phyloP scores from a whole-genome alignment of 805 yeast species.

The Lachancea lanzarotensis region DNA sequence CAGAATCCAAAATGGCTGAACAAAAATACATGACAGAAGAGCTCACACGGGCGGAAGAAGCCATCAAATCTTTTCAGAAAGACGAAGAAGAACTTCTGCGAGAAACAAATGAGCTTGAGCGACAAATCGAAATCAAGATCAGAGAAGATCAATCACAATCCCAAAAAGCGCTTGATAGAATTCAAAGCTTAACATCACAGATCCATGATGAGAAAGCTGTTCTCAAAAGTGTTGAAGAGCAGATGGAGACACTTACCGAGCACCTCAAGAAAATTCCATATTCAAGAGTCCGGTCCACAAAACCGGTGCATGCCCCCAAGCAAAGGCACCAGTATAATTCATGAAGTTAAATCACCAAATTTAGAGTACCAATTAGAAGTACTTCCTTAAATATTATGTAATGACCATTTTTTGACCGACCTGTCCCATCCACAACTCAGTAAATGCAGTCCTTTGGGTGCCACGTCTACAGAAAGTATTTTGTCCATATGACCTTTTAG shows the following conservation, averaged over 20 bases:
- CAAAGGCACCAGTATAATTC: constrained; percentile 4
- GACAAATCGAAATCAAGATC: constrained; percentile 12
- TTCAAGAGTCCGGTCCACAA: constrained; percentile 21
- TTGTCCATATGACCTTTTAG: constrained; percentile 59
- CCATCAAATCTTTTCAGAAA: constrained; percentile 40
- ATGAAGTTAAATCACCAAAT: background rate
- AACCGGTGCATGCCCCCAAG: constrained; percentile 9
- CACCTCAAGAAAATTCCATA: constrained; percentile 22
- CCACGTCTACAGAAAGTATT: constrained; percentile 62
- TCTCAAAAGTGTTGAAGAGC: constrained; percentile 12
- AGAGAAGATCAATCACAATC: constrained; percentile 6
- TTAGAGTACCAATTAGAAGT: background rate
- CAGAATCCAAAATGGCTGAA: constrained; percentile 49
- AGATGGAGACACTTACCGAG: constrained; percentile 14
- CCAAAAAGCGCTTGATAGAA: constrained; percentile 9
- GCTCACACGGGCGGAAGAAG: constrained; percentile 44
- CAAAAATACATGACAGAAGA: constrained; percentile 58
- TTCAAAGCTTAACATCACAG: constrained; percentile 10
- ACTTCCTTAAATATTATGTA: background rate
- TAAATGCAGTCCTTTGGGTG: constrained; percentile 37
- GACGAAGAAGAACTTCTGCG: constrained; percentile 22
- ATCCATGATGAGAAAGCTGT: constrained; percentile 13
- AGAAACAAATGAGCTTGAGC: constrained; percentile 13
- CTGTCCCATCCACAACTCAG: constrained; percentile 82
- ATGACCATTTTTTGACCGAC: constrained; percentile 57